Evolutionary conservation across 176 grass and related monocot genomes (phyloP), one percentile per base, ranked within the genome.

Genomic region (Cymbopogon citratus): DNA sequence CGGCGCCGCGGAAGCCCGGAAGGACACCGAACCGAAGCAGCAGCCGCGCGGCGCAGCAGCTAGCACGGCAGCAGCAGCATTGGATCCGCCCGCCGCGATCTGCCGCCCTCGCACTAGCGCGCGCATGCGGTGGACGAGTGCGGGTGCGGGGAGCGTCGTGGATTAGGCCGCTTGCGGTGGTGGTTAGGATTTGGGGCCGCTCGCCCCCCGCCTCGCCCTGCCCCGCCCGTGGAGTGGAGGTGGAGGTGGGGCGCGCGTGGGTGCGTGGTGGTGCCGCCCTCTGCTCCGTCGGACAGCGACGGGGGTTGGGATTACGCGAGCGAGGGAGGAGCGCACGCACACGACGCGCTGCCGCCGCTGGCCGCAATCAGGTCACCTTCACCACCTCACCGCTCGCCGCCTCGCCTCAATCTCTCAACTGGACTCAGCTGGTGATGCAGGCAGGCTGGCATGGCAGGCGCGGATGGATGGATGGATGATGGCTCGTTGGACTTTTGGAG

Each of bases 11-110:
- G 12, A 39, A 29, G 14, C 7, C 4, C n/a, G 9, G 54, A 31
- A 31, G 12, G 35, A 33, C 57, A 49, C 6, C n/a, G 18, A 49
- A 23, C 21, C 34, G 8, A 6, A 43, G 34, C 44, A 11, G 57
- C 44, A 25, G 14, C 74, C 56, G 9, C 1, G 18, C 5, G 0
- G 19, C 29, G 6, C 62, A 63, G 63, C 49, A 79, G 28, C 21
- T 8, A 57, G 19, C 19, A 25, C 46, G 1, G 26, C 28, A 88
- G 26, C 27, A 9, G 16, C 39, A 56, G 85, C 83, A 91, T 88
- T 89, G 79, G 86, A 82, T 77, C 79, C 44, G 77, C 33, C 31
- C 31, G 31, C 31, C n/a, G 63, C 90, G 86, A 91, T 91, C 86
- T 88, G 46, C 60, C 54, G 52, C 52, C 48, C 85, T 0, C 21